Evolutionary conservation across 176 grass and related monocot genomes (phyloP), one percentile per base, ranked within the genome.

Genomic region (Guadua angustifolia): DNA sequence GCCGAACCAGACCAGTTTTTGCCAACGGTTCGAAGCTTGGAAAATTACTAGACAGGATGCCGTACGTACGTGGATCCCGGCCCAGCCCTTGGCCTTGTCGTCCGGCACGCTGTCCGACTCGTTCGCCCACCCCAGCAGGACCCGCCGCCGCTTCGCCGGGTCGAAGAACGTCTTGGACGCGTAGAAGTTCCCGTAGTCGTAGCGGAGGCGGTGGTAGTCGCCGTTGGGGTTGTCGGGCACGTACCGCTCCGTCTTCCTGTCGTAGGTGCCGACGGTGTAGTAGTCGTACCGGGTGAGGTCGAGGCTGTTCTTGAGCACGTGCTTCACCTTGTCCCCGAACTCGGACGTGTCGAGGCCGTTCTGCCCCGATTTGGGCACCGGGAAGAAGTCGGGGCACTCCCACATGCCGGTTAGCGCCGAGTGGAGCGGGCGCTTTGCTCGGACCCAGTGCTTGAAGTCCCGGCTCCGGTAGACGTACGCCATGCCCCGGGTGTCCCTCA

Each of bases 161-260:
- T 94, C 92, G 39, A 87, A 90, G 73, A 97, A 94, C 4, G 94
- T 88, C 82, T 90, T 94, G 7, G 91, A 97, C 0, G 94, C 94
- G 51, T 97, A 97, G 52, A 82, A 94, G 84, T 97, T 97, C 2
- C 94, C 89, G 57, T 94, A 94, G 80, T 97, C 86, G n/a, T 87
- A 92, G 2, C 87, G 62, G 7, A 88, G 13, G 0, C 78, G 84
- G 79, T 49, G 51, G 71, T 78, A 24, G 64, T 93, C 87, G 0
- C 68, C 36, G 7, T 24, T 43, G 4, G 77, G 72, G 66, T 25
- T n/a, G 17, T 88, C 87, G 0, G 92, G 89, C 45, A 85, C 79
- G 16, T 92, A 90, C 67, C 44, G 43, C 15, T 94, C 89, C 0
- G 7, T 18, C 14, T 5, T 60, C 2, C 7, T 78, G 59, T 78